Conservation (phyloP, 169 alveolate species). For the Cryptosporidium sp. region DNA sequence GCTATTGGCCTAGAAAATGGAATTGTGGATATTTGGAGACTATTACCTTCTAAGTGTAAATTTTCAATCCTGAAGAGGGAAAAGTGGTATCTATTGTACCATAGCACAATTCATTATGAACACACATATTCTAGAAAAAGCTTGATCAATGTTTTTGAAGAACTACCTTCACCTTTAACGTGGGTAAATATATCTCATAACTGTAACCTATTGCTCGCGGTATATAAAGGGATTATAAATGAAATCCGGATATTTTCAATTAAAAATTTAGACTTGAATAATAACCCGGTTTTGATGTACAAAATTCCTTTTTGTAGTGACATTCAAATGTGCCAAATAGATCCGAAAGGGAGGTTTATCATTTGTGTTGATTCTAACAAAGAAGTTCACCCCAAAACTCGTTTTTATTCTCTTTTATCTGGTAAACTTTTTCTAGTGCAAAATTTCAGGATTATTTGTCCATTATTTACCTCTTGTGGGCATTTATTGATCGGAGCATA, state of each 20-base stretch:
- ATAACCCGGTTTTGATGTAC: background rate
- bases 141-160: background rate
- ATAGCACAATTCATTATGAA: constrained; percentile 15
- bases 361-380: constrained; percentile 52
- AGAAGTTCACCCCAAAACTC: constrained; percentile 28
- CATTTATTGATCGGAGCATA: constrained; percentile 15
- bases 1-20: constrained; percentile 34
- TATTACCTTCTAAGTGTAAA: background rate
- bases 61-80: background rate
- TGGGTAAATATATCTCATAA: constrained; percentile 10
- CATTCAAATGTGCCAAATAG: constrained; percentile 33
- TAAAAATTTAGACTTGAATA: background rate
- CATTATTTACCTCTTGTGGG: constrained; percentile 47
- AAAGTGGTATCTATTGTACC: background rate
- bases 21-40: constrained; percentile 29
- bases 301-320: constrained; percentile 37
- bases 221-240: constrained; percentile 38
- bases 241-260: constrained; percentile 33
- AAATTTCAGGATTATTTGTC: constrained; percentile 40
- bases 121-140: constrained; percentile 10
- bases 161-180: constrained; percentile 18
- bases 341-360: constrained; percentile 38
- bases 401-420: constrained; percentile 15
- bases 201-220: background rate
- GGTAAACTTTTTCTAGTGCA: constrained; percentile 11